These are phyloP conservation scores for Pichia scutulata DNA, from an alignment of 805 yeast genomes.

Conservation along the genomic window DNA sequence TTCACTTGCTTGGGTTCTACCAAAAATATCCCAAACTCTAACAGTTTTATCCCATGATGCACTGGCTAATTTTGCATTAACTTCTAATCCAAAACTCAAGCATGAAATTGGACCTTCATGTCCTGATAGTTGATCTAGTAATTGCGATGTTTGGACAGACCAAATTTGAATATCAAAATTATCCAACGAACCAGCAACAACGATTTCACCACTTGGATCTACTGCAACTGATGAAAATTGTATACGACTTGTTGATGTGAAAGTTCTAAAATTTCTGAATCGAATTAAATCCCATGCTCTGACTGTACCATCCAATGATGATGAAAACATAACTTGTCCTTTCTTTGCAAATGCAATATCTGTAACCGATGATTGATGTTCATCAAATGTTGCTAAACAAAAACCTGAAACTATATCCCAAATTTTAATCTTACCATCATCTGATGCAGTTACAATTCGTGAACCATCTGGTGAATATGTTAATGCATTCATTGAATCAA, in stretches of 20 bases:
- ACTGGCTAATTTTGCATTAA: conserved; percentile 62
- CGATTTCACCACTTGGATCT: conserved; percentile 95
- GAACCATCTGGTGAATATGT: conserved; percentile 94
- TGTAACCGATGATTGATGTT: conserved; percentile 84
- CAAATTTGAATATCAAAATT: conserved; percentile 88
- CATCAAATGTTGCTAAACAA: conserved; percentile 84
- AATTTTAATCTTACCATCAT: conserved; percentile 92
- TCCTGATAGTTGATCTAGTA: conserved; percentile 81
- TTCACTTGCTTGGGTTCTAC: conserved; percentile 80
- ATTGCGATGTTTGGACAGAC: conserved; percentile 94
- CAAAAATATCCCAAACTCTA: conserved; percentile 87
- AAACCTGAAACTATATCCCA: conserved; percentile 95
- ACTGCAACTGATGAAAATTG: conserved; percentile 88
- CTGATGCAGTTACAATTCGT: conserved; percentile 85
- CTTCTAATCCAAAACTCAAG: conserved; percentile 76
- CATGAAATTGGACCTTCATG: conserved; percentile 95
- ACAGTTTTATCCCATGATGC: conserved; percentile 97
- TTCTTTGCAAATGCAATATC: conserved; percentile 78
- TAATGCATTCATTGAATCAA: conserved; percentile 77
- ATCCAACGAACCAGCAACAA: conserved; percentile 89
- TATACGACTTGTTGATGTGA: conserved; percentile 82
- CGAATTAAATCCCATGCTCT: conserved; percentile 95
- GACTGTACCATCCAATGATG: conserved; percentile 93
- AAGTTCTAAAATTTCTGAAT: conserved; percentile 89
- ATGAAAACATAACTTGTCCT: conserved; percentile 86